phyloP scores from a whole-genome alignment of 2,329 filamentous ascomycete species.

The Aaosphaeria pasadenensis region DNA sequence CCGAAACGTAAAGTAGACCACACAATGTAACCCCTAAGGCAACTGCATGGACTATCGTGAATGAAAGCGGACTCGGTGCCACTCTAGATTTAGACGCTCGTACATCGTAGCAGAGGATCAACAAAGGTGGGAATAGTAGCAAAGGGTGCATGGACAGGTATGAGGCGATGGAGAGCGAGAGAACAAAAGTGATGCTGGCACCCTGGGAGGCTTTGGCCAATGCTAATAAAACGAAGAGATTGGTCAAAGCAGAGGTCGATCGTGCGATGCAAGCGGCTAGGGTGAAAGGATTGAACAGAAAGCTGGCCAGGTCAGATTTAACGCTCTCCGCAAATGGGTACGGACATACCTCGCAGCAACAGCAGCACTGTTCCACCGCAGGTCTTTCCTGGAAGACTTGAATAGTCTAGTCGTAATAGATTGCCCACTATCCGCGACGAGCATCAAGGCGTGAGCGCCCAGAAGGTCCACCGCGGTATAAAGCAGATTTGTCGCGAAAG shows the following conservation, averaged over 20 bases:
- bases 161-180: conserved; percentile 80
- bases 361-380: conserved; percentile 70
- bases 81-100: conserved; percentile 24
- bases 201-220: conserved; percentile 77
- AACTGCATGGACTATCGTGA: conserved; percentile 53
- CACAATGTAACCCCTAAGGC: conserved; percentile 48
- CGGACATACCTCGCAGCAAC: conserved; percentile 70
- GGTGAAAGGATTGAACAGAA: conserved; percentile 92
- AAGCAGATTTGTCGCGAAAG: conserved; percentile 73
- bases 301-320: conserved; percentile 52
- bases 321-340: not conserved
- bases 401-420: conserved; percentile 72
- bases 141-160: conserved; percentile 92
- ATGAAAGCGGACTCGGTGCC: conserved; percentile 40
- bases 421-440: conserved; percentile 79
- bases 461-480: conserved; percentile 80
- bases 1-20: conserved; percentile 68
- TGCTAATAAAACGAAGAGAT: conserved; percentile 80
- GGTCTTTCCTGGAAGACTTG: conserved; percentile 71
- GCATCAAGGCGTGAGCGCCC: conserved; percentile 73
- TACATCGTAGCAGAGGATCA: conserved; percentile 67
- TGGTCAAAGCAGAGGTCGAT: conserved; percentile 85
- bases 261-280: conserved; percentile 87
- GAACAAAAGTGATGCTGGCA: conserved; percentile 68
- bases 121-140: conserved; percentile 77